These are phyloP conservation scores for Pueraria montana DNA, from an alignment of 306 rosid species.

Conservation along the genomic window DNA sequence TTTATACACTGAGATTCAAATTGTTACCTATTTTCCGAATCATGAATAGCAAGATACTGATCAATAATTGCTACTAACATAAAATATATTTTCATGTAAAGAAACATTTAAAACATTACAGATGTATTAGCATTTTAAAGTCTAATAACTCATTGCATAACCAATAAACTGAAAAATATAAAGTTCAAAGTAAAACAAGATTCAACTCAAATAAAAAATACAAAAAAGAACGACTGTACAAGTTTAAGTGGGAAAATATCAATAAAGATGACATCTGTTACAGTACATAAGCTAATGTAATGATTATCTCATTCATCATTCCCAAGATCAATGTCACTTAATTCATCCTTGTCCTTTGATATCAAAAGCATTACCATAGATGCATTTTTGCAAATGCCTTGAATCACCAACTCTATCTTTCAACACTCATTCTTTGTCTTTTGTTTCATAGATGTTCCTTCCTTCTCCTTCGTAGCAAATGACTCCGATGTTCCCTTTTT, in stretches of 20 bases:
- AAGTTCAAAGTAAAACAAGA: not conserved
- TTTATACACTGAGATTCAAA: not conserved
- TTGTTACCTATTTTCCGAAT: not conserved
- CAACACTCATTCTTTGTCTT: not conserved
- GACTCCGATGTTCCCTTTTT: not conserved
- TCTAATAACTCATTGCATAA: not conserved
- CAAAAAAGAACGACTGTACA: not conserved
- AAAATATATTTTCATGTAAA: not conserved
- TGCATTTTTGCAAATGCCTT: conserved; percentile 20
- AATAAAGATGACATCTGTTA: not conserved
- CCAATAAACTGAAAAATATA: not conserved
- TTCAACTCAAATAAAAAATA: not conserved
- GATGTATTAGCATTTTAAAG: not conserved
- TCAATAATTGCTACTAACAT: not conserved
- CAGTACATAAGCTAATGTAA: not conserved
- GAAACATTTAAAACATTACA: conserved; percentile 2
- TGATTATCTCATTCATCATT: not conserved
- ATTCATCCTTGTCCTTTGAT: not conserved
- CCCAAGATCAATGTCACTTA: not conserved
- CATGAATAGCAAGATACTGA: conserved; percentile 1
- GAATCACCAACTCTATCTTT: not conserved
- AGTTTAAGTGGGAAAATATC: not conserved
- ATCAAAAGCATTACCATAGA: not conserved
- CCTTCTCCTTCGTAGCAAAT: not conserved
- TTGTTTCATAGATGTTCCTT: not conserved